Percentiles rank a stretch among this genome's conserved stretches.
Evolutionary conservation across 805 yeast species (phyloP).

Genomic region (Kurtzmaniella cleridarum): DNA sequence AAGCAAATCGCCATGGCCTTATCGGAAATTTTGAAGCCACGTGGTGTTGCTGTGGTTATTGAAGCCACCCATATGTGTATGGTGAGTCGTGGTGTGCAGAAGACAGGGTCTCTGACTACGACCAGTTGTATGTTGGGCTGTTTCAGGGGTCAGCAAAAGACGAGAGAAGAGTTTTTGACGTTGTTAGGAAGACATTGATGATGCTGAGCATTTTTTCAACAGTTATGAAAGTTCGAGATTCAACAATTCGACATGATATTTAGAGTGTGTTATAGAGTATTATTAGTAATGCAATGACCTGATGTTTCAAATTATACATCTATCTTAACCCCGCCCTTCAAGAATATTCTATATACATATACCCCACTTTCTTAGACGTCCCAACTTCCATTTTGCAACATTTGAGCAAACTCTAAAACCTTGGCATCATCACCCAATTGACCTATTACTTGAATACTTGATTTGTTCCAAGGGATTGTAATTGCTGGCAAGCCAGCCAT

Average conservation of each 20-base stretch:
- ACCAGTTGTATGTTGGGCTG: conserved; percentile 98
- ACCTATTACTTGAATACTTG: conserved; percentile 76
- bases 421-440: conserved; percentile 78
- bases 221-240: no score
- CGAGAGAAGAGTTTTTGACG: conserved; percentile 92
- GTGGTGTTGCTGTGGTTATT: conserved; percentile 97
- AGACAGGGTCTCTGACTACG: conserved; percentile 87
- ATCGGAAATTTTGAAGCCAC: conserved; percentile 83
- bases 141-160: conserved; percentile 87
- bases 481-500: conserved; percentile 88
- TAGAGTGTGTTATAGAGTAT: no score
- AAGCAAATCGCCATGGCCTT: conserved; percentile 97
- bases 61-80: conserved; percentile 99
- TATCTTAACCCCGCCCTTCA: no score
- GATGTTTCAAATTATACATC: no score
- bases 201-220: no score
- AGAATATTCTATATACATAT: no score
- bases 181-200: conserved; percentile 57
- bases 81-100: conserved; percentile 97
- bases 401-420: conserved; percentile 40
- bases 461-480: conserved; percentile 55
- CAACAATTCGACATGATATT: no score
- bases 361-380: not conserved
- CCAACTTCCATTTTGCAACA: conserved; percentile 1
- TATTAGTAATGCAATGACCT: no score